Base-by-base conservation (phyloP, 2,329 filamentous ascomycete species). In the Thielaviopsis ethacetica region DNA sequence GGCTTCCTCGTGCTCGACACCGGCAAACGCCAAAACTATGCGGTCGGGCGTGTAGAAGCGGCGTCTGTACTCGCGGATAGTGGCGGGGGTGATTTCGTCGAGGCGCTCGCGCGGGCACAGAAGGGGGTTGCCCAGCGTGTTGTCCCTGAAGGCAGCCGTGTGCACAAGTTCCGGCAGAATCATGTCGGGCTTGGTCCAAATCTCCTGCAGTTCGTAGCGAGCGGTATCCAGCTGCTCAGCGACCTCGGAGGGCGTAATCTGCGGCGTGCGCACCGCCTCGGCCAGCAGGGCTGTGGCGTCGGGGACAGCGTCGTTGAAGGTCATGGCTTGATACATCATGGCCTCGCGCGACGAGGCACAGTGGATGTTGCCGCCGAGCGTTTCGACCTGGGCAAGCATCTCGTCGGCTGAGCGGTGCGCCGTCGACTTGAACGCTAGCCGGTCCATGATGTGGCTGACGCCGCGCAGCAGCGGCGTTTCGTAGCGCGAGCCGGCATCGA, bases 291-390 rank as follows among this genome's bases (percentile, higher is more conserved):
- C 88, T 24, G 95, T 81, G 13, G 91, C 89, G 9, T 82, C 82
- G 6, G 88, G 84, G 9, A 98, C 90, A 19, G 89, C 85, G 26
- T 85, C 85, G 75, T 98, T 98, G 80, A 98, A 98, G 30, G 91
- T 96, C 26, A 93, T 93, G 1, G 90, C 88, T 72, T 98, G 93
- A 75, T 98, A 98, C 93, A 98, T 98, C 73, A 98, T 81, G 59
- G 89, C 89, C 72, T 98, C 93, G 64, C 93, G 80, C 1, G 90
- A 95, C 1, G 91, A 96, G 12, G 91, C 91, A 73, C 93, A 98
- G 73, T 97, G 91, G 61, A 98, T 91, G 70, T 96, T 96, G 34
- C 93, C 93, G 41, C 93, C 93, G 2, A 98, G 76, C 0, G 84
- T 85, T 72, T 97, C 93, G 38, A 96, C 79, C 38, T 84, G 78